Evolutionary conservation across 2,329 filamentous ascomycete species (phyloP), one percentile per base, ranked within the genome.

Genomic region (Penicillium verrucosum): DNA sequence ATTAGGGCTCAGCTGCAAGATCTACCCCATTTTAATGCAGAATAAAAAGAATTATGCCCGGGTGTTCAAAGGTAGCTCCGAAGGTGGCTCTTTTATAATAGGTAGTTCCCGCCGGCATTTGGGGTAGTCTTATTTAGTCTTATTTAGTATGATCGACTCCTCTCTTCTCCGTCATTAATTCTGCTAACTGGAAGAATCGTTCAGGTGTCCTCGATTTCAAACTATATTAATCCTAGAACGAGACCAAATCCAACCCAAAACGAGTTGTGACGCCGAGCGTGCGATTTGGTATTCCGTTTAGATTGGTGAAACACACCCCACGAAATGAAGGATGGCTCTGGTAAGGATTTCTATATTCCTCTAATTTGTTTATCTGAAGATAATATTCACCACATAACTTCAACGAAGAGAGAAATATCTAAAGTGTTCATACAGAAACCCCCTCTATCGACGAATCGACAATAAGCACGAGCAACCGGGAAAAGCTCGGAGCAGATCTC

Each of bases 391-490:
- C n/a, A 41, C 12, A 18, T 9, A 25, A 2, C 1, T 14, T 27
- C 11, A 2, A 8, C 5, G 4, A 41, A 42, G 3, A 32, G 9
- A 14, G 16, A 6, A 40, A 32, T 10, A 47, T 25, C 42, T 53
- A 40, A 51, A 9, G 12, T 1, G 30, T 25, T n/a, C 16, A 16
- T 16, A 16, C 46, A 49, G 54, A 60, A 12, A 57, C 48, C n/a
- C 38, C 51, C 3, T 64, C 61, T 5, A 44, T 63, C n/a, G 52
- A 58, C 7, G 58, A 54, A 36, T 63, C 60, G 21, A 65, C 62
- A 6, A 44, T 62, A 14, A 53, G 47, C n/a, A 48, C 58, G 10
- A 64, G 56, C 37, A 60, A 43, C n/a, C 46, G 30, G 16, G 60
- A 56, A 48, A 60, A 18, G 60, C 48, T 14, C 5, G 40, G 38